Base-by-base conservation (phyloP, 495 filamentous ascomycete species). In the Aspergillus affinis region DNA sequence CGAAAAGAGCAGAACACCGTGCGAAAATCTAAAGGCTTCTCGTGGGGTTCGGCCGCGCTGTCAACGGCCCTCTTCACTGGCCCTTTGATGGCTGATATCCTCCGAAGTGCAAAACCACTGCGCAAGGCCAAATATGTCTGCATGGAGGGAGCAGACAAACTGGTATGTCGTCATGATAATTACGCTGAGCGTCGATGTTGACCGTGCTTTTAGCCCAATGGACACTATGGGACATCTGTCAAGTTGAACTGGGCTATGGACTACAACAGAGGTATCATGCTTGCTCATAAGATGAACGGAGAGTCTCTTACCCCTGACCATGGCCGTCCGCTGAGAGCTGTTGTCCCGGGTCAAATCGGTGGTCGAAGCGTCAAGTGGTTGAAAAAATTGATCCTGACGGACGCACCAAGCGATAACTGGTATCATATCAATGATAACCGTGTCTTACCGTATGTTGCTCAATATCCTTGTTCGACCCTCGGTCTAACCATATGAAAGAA, bases 401-500 rank as follows among this genome's bases (percentile, higher is more conserved):
- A 85, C 6, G 72, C 73, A 4, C 93, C 93, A 0, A 96, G 91
- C 67, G 89, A 93, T 53, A 97, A 96, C 64, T 97, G 93, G 92
- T 98, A 97, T 64, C 93, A 98, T 71, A 91, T 95, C 56, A 91
- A 95, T 67, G 93, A 98, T 67, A 98, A 98, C 63, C 78, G 93
- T 49, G 93, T 97, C 9, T 73, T 98, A 50, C 93, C 93, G 77
- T 80, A 51, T 62, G 77, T 48, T 41, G 57, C 64, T 59, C 17
- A 49, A 54, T 54, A n/a, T 27, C 13, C n/a, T 29, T 1, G 23
- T 19, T 4, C 0, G 6, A 49, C n/a, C 10, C 9, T 23, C 0
- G 13, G 50, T 51, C 41, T 55, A n/a, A 59, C 65, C 26, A 68
- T 20, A 10, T 41, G 13, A 23, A 65, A 82, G 75, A 17, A 96